Base-by-base conservation (phyloP, 1,139 yeast genomes). In the Pichia sp. region DNA sequence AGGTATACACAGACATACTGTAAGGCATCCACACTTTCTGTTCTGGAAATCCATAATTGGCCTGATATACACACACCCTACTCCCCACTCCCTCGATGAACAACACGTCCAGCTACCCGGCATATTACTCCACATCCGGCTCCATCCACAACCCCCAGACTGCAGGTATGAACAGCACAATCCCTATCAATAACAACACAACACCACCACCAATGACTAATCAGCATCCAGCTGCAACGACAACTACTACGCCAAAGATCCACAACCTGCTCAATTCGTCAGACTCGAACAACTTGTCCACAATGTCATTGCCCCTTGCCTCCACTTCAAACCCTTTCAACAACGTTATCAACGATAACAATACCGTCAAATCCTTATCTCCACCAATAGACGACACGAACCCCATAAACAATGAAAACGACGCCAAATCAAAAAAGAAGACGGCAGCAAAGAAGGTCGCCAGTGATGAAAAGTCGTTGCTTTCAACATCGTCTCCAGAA, bases 401-500 rank as follows among this genome's bases (percentile, higher is more conserved):
- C 15, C 22, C 21, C 32, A 24, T n/a, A n/a, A n/a, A 27, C n/a
- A 37, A 20, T 6, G 14, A 8, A 2, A 21, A 21, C 11, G 24
- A 38, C 11, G 7, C 34, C 34, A 44, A 39, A 30, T 43, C 46
- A 12, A 53, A 51, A 33, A 51, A 43, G 49, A 54, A 55, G 40
- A 27, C 57, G 22, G 51, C 58, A 45, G 54, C 58, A 37, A 55
- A 57, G 22, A 43, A 47, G 12, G 32, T 53, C 3, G 40, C 42
- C 18, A 55, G 52, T 36, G 65, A 59, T 49, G 70, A 60, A 27
- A 59, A 59, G 51, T 61, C 64, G 24, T 59, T 76, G 36, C 68
- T 83, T 40, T 83, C 91, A 35, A 88, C 96, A 1, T 84, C 90
- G 41, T 85, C 95, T 2, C 95, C 96, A 0, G 88, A 84, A 55